Evolutionary conservation across 164 flowering plant species (phyloP), one percentile per base, ranked within the genome.

Genomic region (Warburgia ugandensis): DNA sequence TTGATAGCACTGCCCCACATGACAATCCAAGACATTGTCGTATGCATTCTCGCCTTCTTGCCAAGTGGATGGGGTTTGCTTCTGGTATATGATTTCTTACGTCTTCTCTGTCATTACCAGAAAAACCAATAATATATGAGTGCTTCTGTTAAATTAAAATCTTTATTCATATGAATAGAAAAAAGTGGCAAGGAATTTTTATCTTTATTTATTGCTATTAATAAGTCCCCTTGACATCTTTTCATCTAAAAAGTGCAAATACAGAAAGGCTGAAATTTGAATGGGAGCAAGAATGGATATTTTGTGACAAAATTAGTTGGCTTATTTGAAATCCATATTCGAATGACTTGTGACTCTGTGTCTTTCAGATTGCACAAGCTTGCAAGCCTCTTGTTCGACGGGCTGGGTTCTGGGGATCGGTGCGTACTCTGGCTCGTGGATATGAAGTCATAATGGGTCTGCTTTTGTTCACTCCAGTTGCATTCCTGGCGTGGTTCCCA

Each of bases 1-100:
- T 63, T 91, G 62, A 77, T 87, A 39, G 76, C 78, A 3, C 69
- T 83, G 10, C 76, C 80, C 6, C 77, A 72, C 22, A 78, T 92
- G 94, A 81, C 94, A 1, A 7, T 69, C 36, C 71, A 61, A 35
- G 96, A 92, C 61, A 79, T 92, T 16, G 36, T 92, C 3, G 90
- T 87, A 2, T 83, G 96, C 72, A 49, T 85, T 58, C 86, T 91
- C 48, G 98, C 95, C 9, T 85, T 87, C 67, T 70, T 82, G 98
- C 96, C 95, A 1, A 87, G 80, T 20, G 95, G 96, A 22, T 91
- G 98, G 98, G 98, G 98, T 43, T 67, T 91, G 58, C 90, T 91
- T 41, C 66, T 75, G 92, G 98, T 91, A 30, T 64, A 87, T 66
- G 8, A 27, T n/a, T 19, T 2, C 25, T 33, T 6, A 33, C 13